Evolutionary conservation across 768 basidiomycete genomes (phyloP).

Genomic region (Pholiota molesta): DNA sequence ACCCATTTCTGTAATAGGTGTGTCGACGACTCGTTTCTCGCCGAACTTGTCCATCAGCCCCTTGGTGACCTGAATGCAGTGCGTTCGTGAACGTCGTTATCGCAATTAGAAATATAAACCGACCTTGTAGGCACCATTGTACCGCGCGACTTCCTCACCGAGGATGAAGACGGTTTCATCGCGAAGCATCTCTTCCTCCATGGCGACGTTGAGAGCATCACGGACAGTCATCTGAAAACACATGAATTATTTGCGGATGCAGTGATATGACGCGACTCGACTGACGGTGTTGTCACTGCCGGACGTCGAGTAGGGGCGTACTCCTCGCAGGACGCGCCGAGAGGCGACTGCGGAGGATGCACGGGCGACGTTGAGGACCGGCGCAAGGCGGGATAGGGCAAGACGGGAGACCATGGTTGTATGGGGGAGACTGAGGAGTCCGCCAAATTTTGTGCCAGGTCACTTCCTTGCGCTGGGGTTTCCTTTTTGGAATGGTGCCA

Average conservation of each 20-base stretch:
- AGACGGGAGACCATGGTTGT: conserved; percentile 63
- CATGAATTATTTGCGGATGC: conserved; percentile 8
- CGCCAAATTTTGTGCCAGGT: conserved; percentile 28
- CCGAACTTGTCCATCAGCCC: conserved; percentile 99
- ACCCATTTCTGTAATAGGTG: conserved; percentile 97
- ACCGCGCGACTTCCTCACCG: conserved; percentile 97
- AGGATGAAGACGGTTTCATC: conserved; percentile 95
- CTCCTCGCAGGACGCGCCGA: conserved; percentile 41
- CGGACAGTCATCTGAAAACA: conserved; percentile 88
- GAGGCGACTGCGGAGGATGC: conserved; percentile 42
- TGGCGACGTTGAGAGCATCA: conserved; percentile 95
- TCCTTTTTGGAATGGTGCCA: conserved; percentile 25
- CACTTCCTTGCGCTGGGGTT: conserved; percentile 30
- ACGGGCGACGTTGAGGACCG: conserved; percentile 55
- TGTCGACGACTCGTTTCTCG: conserved; percentile 97
- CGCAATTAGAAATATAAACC: conserved; percentile 15
- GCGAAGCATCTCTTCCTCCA: conserved; percentile 99
- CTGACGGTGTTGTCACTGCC: conserved; percentile 45
- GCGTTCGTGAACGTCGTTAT: conserved; percentile 16
- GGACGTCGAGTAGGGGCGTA: conserved; percentile 69
- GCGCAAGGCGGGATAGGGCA: conserved; percentile 66
- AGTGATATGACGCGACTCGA: conserved; percentile 30
- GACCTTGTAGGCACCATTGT: conserved; percentile 98
- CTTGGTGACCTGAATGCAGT: conserved; percentile 79
- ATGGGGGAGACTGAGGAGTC: conserved; percentile 33